Evolutionary conservation across 108 stramenopile genomes (phyloP).

Genomic region (Epithemia pelagica): DNA sequence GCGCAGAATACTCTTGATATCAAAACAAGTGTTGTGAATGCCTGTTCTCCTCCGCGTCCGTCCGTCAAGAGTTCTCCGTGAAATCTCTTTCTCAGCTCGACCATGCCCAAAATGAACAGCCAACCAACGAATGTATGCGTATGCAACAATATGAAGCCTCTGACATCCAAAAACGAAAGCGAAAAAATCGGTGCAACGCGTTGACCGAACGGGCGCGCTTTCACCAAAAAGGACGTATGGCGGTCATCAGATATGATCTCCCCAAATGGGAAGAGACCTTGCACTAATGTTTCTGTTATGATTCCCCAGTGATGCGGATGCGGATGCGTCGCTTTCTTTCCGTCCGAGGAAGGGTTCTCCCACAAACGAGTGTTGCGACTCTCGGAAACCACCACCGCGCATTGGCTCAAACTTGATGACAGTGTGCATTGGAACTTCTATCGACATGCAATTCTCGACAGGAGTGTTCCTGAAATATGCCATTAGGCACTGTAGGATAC

Average conservation of each 20-base stretch:
- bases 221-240: no score
- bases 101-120: no score
- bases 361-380: constrained; percentile 38
- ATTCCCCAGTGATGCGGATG: background rate
- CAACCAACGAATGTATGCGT: no score
- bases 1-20: no score
- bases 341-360: background rate
- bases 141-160: no score
- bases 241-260: background rate
- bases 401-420: constrained; percentile 82
- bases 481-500: constrained; percentile 78
- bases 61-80: no score
- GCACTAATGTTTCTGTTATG: background rate
- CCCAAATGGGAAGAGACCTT: background rate
- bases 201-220: no score
- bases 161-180: no score
- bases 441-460: constrained; percentile 64
- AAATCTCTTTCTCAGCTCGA: no score
- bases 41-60: no score
- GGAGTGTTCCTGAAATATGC: constrained; percentile 81
- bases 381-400: constrained; percentile 80
- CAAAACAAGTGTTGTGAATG: no score
- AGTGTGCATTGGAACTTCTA: constrained; percentile 83
- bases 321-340: background rate
- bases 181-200: no score